Percentiles rank a stretch among this genome's conserved stretches.
These are phyloP conservation scores for Xylaria sp. DNA, from an alignment of 2,329 filamentous ascomycete species.

Conservation along the genomic window DNA sequence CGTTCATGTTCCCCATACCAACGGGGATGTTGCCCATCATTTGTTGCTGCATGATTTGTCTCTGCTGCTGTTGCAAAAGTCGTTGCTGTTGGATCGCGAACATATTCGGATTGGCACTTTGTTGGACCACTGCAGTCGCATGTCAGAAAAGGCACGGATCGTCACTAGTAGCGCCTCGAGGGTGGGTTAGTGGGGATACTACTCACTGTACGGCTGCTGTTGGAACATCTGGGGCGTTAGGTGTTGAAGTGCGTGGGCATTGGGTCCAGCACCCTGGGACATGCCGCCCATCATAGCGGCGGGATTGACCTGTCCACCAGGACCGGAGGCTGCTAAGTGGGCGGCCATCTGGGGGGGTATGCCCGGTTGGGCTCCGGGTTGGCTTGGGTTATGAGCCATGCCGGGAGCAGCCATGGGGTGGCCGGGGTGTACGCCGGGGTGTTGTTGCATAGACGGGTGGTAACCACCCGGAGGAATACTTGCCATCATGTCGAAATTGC, in stretches of 20 bases:
- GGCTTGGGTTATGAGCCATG: conserved; percentile 63
- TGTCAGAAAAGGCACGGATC: conserved; percentile 2
- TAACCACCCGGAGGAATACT: conserved; percentile 58
- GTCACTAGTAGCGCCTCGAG: background rate
- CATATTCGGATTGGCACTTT: conserved; percentile 16
- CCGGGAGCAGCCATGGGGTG: conserved; percentile 56
- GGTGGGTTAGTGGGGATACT: background rate
- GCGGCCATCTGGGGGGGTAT: conserved; percentile 62
- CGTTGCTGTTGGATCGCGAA: conserved; percentile 25
- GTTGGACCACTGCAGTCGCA: conserved; percentile 8
- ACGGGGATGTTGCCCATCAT: conserved; percentile 38
- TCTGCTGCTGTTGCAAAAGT: conserved; percentile 25
- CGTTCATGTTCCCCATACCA: conserved; percentile 37
- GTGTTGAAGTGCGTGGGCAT: conserved; percentile 67
- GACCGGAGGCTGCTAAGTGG: conserved; percentile 68
- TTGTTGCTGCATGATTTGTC: conserved; percentile 32
- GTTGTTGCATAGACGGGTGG: conserved; percentile 66
- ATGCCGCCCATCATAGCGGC: conserved; percentile 70
- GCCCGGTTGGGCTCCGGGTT: conserved; percentile 61
- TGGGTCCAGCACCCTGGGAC: conserved; percentile 62
- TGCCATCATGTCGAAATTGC: conserved; percentile 61
- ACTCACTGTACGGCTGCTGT: conserved; percentile 36
- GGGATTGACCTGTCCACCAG: conserved; percentile 67
- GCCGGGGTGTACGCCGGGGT: conserved; percentile 61
- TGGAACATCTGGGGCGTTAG: conserved; percentile 60